Evolutionary conservation across 257 asterid species (phyloP), one percentile per base, ranked within the genome.

Genomic region (Coffea eugenioides): DNA sequence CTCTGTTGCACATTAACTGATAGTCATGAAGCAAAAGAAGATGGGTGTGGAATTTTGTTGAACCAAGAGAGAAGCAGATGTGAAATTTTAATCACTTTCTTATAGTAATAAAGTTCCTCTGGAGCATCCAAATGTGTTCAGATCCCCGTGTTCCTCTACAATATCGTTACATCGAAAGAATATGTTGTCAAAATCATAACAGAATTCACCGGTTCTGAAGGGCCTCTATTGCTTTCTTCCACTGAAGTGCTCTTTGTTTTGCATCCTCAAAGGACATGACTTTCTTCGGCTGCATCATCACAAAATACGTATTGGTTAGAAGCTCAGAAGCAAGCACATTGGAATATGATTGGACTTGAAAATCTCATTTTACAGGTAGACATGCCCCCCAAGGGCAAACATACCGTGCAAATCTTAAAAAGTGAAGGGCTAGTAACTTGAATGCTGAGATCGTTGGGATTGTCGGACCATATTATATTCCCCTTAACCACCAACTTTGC

Each of bases 141-240:
- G 83, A 80, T 39, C 67, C 68, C 80, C 61, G 69, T 74, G 80
- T 77, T 78, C 80, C 81, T 86, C 87, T 82, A 82, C 89, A 75
- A 85, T 81, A 68, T 78, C 76, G 82, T 82, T 85, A 82, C 87
- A 80, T 84, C 82, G 80, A 88, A 90, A 84, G 86, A 90, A 89
- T 88, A 86, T 83, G 82, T 71, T 31, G 71, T 49, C 75, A 45
- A 75, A 79, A 88, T 54, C 79, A 79, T 64, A 74, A 74, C 68
- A 75, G 77, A 64, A 46, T 76, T 92, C 90, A 94, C 81, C 89
- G 96, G 77, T 88, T 90, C 82, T 94, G 98, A 82, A 96, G 99
- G 77, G 94, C 84, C 87, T 96, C 99, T 25, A 96, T 90, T 6
- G 98, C 98, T 88, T 88, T 92, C 74, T 96, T 96, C 98, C 99